A percentile compares a stretch with the other conserved stretches of the same genome.
These are phyloP conservation scores for Penicillium janthinellum DNA, from an alignment of 2,329 filamentous ascomycete species.

Conservation along the genomic window DNA sequence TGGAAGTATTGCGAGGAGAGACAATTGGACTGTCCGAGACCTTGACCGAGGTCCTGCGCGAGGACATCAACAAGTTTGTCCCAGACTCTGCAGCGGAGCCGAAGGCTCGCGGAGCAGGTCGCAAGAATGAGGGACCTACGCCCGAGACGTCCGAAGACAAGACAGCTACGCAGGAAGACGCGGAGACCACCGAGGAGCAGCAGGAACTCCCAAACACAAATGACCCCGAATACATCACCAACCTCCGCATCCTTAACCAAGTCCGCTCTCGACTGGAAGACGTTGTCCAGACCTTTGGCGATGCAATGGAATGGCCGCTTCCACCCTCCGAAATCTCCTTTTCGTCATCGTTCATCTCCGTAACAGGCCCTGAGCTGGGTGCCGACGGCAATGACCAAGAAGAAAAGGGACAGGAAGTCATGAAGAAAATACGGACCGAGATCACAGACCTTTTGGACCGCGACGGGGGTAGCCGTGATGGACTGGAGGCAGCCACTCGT, in stretches of 20 bases:
- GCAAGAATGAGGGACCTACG: slow-evolving; percentile 3
- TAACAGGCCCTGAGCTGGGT: slow-evolving; percentile 79
- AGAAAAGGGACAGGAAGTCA: slow-evolving; percentile 83
- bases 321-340: slow-evolving; percentile 85
- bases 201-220: slow-evolving; percentile 10
- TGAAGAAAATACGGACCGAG: slow-evolving; percentile 66
- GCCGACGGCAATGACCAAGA: slow-evolving; percentile 70
- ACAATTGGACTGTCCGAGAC: slow-evolving; percentile 77
- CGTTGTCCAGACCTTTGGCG: slow-evolving; percentile 88
- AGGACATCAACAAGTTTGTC: slow-evolving; percentile 73
- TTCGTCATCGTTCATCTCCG: slow-evolving; percentile 82
- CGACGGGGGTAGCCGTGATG: slow-evolving; percentile 61
- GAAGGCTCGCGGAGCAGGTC: neutral
- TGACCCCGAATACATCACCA: slow-evolving; percentile 70
- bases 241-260: slow-evolving; percentile 78
- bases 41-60: slow-evolving; percentile 69
- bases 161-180: slow-evolving; percentile 2
- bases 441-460: slow-evolving; percentile 67
- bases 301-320: slow-evolving; percentile 93
- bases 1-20: slow-evolving; percentile 89
- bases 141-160: slow-evolving; percentile 6
- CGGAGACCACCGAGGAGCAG: neutral
- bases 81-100: slow-evolving; percentile 41
- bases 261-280: slow-evolving; percentile 83
- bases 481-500: slow-evolving; percentile 67